Base-by-base conservation (phyloP, 768 basidiomycete genomes). In the Lentinula boryana region DNA sequence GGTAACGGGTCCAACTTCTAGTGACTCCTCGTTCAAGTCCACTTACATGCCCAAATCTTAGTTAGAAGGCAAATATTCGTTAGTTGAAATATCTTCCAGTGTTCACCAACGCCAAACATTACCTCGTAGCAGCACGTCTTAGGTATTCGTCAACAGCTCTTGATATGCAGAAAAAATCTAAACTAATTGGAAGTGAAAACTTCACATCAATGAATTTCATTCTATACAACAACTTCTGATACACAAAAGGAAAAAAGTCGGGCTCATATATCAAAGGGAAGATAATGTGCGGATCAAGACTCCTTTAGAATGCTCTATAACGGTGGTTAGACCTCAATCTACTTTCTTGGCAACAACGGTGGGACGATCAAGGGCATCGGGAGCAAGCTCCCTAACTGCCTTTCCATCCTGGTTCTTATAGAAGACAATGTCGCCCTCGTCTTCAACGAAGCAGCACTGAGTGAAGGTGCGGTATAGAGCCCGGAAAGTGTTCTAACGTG, bases 401-500 rank as follows among this genome's bases (percentile, higher is more conserved):
- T 71, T 64, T 5, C 83, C 82, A 9, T 79, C 60, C 66, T 70
- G 75, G 65, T 82, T 78, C 71, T 78, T 80, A 71, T 84, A 83
- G 68, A 84, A 83, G 4, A 84, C 67, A 62, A 84, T 79, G 38
- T 75, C 73, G 21, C 80, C 82, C 43, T 83, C 78, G 21, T 84
- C 82, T 63, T 84, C 83, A 36, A 84, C 75, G 66, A 83, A 84
- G 23, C 75, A 64, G 67, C 83, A 84, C 61, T 81, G 68, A 1
- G 79, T 83, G 67, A 84, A 84, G 2, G 80, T 79, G 21, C 81
- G 75, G 67, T 82, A 83, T 10, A 84, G 72, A n/a, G 81, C 81
- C 56, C 78, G 77, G 66, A 76, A 76, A 18, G 75, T 68, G 4
- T 72, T 72, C 77, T 76, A 64, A 60, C 4, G n/a, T 16, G 31